These are phyloP conservation scores for Schizothecium vesticola DNA, from an alignment of 495 filamentous ascomycete species.

Conservation along the genomic window DNA sequence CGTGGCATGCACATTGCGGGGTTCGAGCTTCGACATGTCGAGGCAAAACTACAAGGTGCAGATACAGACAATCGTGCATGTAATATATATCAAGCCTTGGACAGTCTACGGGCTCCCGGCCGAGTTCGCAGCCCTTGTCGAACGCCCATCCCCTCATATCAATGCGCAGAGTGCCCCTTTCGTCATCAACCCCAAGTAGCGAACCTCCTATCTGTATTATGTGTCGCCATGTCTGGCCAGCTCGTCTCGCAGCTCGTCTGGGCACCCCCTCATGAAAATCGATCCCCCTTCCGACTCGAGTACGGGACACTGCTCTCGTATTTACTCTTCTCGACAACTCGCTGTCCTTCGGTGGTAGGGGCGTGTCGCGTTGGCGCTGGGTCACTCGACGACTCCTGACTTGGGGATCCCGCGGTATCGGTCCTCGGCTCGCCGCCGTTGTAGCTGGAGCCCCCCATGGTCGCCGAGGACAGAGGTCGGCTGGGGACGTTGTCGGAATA, in stretches of 20 bases:
- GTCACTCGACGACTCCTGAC: conserved; percentile 70
- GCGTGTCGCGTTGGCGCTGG: conserved; percentile 83
- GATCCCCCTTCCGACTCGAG: conserved; percentile 71
- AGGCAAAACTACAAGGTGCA: neutral
- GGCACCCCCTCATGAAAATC: conserved; percentile 53
- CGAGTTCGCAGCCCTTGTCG: neutral
- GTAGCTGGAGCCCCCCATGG: conserved; percentile 30
- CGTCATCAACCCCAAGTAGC: too few relatives aligned
- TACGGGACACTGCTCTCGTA: conserved; percentile 73
- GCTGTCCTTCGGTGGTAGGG: conserved; percentile 64
- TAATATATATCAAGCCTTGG: neutral
- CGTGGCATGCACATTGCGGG: neutral
- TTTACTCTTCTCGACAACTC: conserved; percentile 76
- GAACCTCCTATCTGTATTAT: too few relatives aligned
- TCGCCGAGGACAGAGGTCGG: conserved; percentile 30
- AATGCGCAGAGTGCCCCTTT: neutral
- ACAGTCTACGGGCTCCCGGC: neutral
- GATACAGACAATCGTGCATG: neutral
- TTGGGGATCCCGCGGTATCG: conserved; percentile 69
- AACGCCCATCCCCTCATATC: neutral
- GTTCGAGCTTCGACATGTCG: neutral
- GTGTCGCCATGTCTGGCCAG: neutral
- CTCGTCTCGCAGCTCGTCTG: too few relatives aligned
- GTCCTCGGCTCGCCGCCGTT: conserved; percentile 38
- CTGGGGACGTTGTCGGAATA: conserved; percentile 36